These are phyloP conservation scores for Prunus mongolica DNA, from an alignment of 306 rosid genomes.

Conservation along the genomic window DNA sequence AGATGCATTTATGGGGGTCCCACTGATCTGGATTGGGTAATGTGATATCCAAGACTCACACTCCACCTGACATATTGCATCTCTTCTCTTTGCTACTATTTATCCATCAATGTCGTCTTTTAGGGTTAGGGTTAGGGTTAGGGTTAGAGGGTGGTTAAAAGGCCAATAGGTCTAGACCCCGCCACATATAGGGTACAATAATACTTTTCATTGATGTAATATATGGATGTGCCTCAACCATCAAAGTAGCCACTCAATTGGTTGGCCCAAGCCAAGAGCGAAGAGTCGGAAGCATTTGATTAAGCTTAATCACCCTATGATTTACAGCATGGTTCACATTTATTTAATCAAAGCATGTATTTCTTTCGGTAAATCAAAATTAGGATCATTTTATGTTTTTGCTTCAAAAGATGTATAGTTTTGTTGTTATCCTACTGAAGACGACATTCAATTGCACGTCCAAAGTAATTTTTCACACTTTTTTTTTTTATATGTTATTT, in stretches of 20 bases:
- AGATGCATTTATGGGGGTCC: conserved; percentile 33
- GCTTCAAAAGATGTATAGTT: too few relatives aligned
- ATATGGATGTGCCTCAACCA: conserved; percentile 27
- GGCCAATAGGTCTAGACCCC: conserved; percentile 34
- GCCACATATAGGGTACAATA: conserved; percentile 14
- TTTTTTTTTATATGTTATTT: too few relatives aligned
- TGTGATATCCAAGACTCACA: conserved; percentile 18
- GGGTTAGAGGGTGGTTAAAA: conserved; percentile 10
- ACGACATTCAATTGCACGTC: too few relatives aligned
- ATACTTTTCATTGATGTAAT: conserved; percentile 63
- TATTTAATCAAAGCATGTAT: too few relatives aligned
- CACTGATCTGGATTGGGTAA: conserved; percentile 18
- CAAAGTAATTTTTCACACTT: too few relatives aligned
- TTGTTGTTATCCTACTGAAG: too few relatives aligned
- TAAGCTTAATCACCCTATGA: background rate
- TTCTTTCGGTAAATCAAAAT: too few relatives aligned
- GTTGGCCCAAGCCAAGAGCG: background rate
- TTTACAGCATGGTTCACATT: background rate
- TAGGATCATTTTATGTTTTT: too few relatives aligned
- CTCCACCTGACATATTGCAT: conserved; percentile 30
- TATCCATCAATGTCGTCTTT: conserved; percentile 43
- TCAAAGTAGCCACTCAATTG: conserved; percentile 20
- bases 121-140: conserved; percentile 25
- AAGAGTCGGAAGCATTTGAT: background rate
- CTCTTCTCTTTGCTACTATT: conserved; percentile 1